phyloP scores from a whole-genome alignment of 208 protist species.

The Crithidia thermophila region DNA sequence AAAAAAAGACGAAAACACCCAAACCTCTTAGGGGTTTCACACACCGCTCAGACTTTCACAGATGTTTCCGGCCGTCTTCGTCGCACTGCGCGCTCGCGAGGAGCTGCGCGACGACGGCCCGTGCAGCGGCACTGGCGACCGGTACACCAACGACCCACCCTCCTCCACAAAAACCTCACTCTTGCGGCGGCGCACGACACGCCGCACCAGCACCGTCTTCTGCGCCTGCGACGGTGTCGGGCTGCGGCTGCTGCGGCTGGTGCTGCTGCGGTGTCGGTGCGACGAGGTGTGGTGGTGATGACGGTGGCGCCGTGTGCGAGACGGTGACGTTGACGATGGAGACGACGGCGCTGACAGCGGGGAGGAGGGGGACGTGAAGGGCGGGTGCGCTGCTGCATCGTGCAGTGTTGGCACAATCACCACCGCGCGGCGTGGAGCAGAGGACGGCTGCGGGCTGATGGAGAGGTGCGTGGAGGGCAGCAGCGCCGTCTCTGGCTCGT shows the following conservation, averaged over 20 bases:
- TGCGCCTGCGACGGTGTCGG: neutral
- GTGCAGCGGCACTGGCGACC: slow-evolving; percentile 6
- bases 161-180: slow-evolving; percentile 35
- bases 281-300: neutral
- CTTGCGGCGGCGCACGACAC: slow-evolving; percentile 31
- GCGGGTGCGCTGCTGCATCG: neutral
- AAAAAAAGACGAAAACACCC: neutral
- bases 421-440: too few species aligned
- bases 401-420: too few species aligned
- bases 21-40: neutral
- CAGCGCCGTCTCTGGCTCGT: neutral
- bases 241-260: neutral
- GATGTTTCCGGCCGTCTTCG: neutral
- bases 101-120: slow-evolving; percentile 1
- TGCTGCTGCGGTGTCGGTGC: neutral
- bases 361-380: neutral
- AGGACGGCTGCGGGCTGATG: too few species aligned
- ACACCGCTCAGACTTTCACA: too few species aligned
- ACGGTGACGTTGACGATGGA: neutral
- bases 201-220: slow-evolving; percentile 26
- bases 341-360: neutral
- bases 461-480: neutral
- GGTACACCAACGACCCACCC: slow-evolving; percentile 20
- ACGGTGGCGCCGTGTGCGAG: too few species aligned
- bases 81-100: neutral